Conservation (phyloP, 1,139 yeast species). For the Pichia sp. region DNA sequence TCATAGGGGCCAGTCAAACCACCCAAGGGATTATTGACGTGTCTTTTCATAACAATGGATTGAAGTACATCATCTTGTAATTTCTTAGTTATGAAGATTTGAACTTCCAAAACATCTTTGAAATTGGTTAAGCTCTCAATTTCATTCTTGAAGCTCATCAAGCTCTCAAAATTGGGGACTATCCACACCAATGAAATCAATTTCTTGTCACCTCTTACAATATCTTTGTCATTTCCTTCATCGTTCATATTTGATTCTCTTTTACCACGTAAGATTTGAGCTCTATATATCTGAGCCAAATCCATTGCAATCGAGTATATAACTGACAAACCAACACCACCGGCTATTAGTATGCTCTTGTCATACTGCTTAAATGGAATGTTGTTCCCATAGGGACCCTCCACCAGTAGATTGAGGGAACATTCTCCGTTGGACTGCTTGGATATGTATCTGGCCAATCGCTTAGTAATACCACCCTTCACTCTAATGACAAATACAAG, state of each 20-base stretch:
- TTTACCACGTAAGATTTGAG: constrained; percentile 22
- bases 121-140: constrained; percentile 21
- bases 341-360: constrained; percentile 32
- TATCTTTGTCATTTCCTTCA: background rate
- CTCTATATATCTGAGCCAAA: constrained; percentile 28
- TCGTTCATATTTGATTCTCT: background rate
- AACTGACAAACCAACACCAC: constrained; percentile 36
- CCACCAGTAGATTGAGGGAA: constrained; percentile 29
- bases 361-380: constrained; percentile 31
- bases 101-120: constrained; percentile 20
- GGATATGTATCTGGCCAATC: constrained; percentile 25
- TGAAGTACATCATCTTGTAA: constrained; percentile 16
- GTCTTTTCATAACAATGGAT: background rate
- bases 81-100: constrained; percentile 22
- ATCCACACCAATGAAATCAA: constrained; percentile 27
- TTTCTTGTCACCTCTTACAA: constrained; percentile 9
- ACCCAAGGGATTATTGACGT: constrained; percentile 7
- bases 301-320: constrained; percentile 32
- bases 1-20: background rate
- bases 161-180: constrained; percentile 27
- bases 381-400: constrained; percentile 36
- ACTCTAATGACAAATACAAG: constrained; percentile 31
- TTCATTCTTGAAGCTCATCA: constrained; percentile 26
- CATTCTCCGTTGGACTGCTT: constrained; percentile 24
- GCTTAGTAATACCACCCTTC: constrained; percentile 32